These are phyloP conservation scores for Lolium multiflorum DNA, from an alignment of 176 grass and related monocot genomes.

Conservation along the genomic window DNA sequence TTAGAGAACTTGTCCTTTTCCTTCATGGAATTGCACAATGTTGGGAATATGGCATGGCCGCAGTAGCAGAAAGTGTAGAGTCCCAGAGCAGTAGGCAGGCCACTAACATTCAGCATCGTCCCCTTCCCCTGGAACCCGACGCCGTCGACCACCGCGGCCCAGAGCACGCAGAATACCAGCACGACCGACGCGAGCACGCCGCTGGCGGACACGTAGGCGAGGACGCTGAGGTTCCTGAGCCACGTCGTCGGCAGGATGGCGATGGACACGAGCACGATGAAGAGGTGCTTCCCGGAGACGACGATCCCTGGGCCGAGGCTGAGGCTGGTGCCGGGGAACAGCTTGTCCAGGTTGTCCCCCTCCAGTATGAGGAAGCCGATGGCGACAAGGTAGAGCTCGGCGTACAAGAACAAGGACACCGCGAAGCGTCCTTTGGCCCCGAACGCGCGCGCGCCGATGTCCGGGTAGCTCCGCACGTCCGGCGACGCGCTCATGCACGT, in stretches of 20 bases:
- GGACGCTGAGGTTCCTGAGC: conserved; percentile 55
- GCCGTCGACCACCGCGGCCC: conserved; percentile 51
- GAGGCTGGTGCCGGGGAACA: conserved; percentile 52
- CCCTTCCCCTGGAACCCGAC: conserved; percentile 55
- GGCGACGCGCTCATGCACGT: conserved; percentile 55
- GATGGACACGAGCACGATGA: conserved; percentile 49
- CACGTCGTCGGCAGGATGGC: conserved; percentile 58
- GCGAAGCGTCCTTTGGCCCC: conserved; percentile 41
- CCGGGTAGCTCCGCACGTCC: conserved; percentile 51
- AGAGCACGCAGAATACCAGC: conserved; percentile 56
- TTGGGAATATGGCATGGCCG: conserved; percentile 67
- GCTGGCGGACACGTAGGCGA: conserved; percentile 67
- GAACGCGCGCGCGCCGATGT: conserved; percentile 61
- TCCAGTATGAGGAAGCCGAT: conserved; percentile 69
- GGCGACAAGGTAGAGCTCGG: conserved; percentile 73
- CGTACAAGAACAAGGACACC: conserved; percentile 60
- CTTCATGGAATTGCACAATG: conserved; percentile 63
- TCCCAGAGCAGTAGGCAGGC: conserved; percentile 58
- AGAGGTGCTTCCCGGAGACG: conserved; percentile 55
- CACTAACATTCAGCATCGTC: conserved; percentile 32
- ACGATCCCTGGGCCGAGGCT: conserved; percentile 9
- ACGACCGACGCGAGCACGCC: conserved; percentile 60
- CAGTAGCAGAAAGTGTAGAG: conserved; percentile 66
- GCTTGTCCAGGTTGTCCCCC: conserved; percentile 63
- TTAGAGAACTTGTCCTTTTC: conserved; percentile 59